These are phyloP conservation scores for Verbascum thapsus DNA, from an alignment of 257 asterid genomes.

Conservation along the genomic window DNA sequence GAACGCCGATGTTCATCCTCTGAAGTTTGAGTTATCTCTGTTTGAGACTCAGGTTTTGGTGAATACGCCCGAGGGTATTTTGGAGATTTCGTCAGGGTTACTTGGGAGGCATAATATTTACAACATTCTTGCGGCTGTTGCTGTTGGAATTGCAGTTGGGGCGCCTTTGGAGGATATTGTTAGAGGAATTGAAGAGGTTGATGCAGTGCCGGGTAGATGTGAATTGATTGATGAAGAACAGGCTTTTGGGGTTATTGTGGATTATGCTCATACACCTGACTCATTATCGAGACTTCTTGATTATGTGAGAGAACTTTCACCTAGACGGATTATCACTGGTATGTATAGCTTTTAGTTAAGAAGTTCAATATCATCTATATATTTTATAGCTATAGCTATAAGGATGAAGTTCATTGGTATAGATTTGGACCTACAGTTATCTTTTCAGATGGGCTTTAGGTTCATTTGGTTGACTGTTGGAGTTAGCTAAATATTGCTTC, in stretches of 20 bases:
- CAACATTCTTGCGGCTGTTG: slow-evolving; percentile 86
- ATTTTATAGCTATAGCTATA: neutral
- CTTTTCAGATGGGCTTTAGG: neutral
- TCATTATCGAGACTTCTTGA: slow-evolving; percentile 86
- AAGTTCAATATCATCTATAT: too few relatives aligned
- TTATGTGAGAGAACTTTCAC: slow-evolving; percentile 74
- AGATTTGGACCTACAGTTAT: neutral
- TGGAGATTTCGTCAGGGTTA: slow-evolving; percentile 91
- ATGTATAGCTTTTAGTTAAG: slow-evolving; percentile 2
- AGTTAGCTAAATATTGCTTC: neutral
- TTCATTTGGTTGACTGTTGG: neutral
- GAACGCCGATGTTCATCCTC: slow-evolving; percentile 80
- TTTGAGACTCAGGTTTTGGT: slow-evolving; percentile 95
- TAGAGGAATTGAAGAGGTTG: slow-evolving; percentile 96
- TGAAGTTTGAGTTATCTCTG: slow-evolving; percentile 77
- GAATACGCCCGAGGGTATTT: slow-evolving; percentile 82
- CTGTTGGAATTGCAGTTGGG: slow-evolving; percentile 92
- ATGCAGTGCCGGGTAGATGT: slow-evolving; percentile 93
- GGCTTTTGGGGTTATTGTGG: slow-evolving; percentile 92
- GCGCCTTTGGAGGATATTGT: slow-evolving; percentile 97
- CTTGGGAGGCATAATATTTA: slow-evolving; percentile 92
- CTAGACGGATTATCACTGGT: slow-evolving; percentile 90
- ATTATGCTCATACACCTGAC: slow-evolving; percentile 83
- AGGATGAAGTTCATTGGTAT: neutral
- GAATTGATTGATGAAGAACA: slow-evolving; percentile 97